These are phyloP conservation scores for Moesziomyces parantarcticus DNA, from an alignment of 1,284 basidiomycete genomes.

Conservation along the genomic window DNA sequence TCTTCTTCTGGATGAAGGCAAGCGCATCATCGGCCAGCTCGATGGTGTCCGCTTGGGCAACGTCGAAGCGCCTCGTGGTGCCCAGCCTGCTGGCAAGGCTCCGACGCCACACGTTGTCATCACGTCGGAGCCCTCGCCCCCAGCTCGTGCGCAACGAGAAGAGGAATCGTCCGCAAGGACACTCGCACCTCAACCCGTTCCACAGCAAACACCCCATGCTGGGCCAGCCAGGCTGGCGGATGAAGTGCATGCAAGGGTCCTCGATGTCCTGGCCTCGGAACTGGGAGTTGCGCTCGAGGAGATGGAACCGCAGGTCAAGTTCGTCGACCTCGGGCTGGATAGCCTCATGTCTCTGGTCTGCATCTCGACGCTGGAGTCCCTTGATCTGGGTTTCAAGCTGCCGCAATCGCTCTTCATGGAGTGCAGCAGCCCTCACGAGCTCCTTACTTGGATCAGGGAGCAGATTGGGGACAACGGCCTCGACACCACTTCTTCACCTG, in stretches of 20 bases:
- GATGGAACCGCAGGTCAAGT: conserved; percentile 31
- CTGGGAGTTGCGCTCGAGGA: conserved; percentile 34
- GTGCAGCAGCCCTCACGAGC: conserved; percentile 33
- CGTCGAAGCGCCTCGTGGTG: not conserved
- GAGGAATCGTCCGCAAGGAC: not conserved
- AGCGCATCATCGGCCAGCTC: conserved; percentile 16
- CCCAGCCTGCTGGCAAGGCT: not conserved
- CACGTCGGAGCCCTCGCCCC: not conserved
- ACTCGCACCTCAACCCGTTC: not conserved
- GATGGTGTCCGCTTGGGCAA: conserved; percentile 5
- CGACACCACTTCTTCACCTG: not conserved
- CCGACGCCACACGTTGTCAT: not conserved
- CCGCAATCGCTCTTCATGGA: conserved; percentile 50
- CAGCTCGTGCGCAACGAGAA: not conserved
- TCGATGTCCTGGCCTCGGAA: conserved; percentile 33
- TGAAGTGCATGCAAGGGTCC: conserved; percentile 16
- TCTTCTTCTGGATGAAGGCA: conserved; percentile 6
- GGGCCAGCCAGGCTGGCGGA: conserved; percentile 3
- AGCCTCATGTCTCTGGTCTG: conserved; percentile 51
- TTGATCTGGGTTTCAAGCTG: conserved; percentile 32
- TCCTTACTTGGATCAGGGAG: conserved; percentile 28
- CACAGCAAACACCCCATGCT: not conserved
- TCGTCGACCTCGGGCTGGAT: conserved; percentile 49
- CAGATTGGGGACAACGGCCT: conserved; percentile 16
- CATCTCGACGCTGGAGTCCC: conserved; percentile 39